Conservation (phyloP, 2,329 filamentous ascomycete genomes). For the Cladosporium colombiae region DNA sequence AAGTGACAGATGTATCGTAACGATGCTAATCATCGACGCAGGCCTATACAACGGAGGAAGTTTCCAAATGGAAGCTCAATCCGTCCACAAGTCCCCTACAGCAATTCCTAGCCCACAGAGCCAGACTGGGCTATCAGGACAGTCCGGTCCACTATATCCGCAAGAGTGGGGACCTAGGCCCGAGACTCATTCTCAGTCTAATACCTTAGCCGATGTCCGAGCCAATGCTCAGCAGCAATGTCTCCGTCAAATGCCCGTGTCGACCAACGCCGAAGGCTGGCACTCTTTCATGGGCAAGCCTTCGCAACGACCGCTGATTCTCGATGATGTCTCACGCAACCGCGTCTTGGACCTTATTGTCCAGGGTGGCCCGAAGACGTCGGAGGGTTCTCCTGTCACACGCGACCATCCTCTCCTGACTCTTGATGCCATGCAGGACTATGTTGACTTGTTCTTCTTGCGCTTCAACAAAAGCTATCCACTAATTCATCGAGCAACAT, state of each 20-base stretch:
- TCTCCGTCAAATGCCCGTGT: slow-evolving; percentile 4
- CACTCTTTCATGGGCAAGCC: slow-evolving; percentile 17
- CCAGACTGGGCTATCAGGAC: slow-evolving; percentile 16
- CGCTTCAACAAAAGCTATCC: slow-evolving; percentile 63
- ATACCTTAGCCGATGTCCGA: background rate
- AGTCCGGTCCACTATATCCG: slow-evolving; percentile 10
- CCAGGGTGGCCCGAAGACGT: slow-evolving; percentile 50
- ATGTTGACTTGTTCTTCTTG: slow-evolving; percentile 61
- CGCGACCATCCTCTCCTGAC: slow-evolving; percentile 55
- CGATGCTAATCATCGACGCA: background rate
- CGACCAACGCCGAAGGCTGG: background rate
- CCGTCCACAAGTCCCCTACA: background rate
- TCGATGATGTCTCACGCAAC: slow-evolving; percentile 46
- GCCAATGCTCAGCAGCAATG: background rate
- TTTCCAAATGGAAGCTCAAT: slow-evolving; percentile 25
- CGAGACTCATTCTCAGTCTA: background rate
- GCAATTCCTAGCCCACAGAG: slow-evolving; percentile 6
- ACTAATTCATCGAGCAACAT: slow-evolving; percentile 60
- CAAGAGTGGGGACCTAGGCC: background rate
- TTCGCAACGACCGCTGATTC: slow-evolving; percentile 24
- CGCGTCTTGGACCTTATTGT: slow-evolving; percentile 54
- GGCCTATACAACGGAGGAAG: background rate
- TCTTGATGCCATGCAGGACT: slow-evolving; percentile 54
- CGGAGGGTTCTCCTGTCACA: slow-evolving; percentile 51
- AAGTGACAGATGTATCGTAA: background rate